phyloP scores from a whole-genome alignment of 2,329 filamentous ascomycete species.

The Calonectria montana region DNA sequence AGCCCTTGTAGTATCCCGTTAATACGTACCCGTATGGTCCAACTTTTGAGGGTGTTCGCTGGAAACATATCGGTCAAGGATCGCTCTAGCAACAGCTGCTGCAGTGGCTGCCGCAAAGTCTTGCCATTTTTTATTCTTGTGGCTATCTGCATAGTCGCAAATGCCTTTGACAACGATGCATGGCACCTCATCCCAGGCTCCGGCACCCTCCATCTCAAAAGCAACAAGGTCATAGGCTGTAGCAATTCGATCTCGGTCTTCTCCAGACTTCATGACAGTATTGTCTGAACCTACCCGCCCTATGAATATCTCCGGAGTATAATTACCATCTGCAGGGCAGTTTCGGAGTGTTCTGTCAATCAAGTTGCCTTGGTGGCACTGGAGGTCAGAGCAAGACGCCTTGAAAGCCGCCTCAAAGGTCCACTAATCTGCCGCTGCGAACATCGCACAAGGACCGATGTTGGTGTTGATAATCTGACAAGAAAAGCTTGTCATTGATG shows the following conservation, averaged over 20 bases:
- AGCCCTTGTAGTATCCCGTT: too few species aligned
- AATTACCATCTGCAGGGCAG: background rate
- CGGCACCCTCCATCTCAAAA: constrained; percentile 21
- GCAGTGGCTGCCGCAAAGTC: constrained; percentile 8
- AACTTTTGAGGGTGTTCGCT: too few species aligned
- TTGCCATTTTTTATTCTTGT: constrained; percentile 14
- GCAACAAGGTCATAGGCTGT: background rate
- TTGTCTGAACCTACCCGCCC: constrained; percentile 33
- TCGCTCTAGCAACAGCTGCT: background rate
- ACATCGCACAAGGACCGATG: too few species aligned
- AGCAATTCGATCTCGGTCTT: background rate
- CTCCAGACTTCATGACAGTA: constrained; percentile 51
- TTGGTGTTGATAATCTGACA: too few species aligned
- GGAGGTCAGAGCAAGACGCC: too few species aligned
- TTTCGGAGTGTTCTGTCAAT: too few species aligned
- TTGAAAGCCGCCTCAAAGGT: too few species aligned
- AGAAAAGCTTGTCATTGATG: too few species aligned
- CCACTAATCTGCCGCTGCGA: too few species aligned
- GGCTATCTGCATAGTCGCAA: background rate
- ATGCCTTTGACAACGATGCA: too few species aligned
- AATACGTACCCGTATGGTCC: too few species aligned
- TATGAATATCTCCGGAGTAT: constrained; percentile 45
- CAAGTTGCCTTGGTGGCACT: too few species aligned
- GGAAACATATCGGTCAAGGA: background rate
- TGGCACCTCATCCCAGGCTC: constrained; percentile 7